A percentile compares a stretch with the other conserved stretches of the same genome.
phyloP scores from a whole-genome alignment of 257 asterid genomes.

The Penstemon davidsonii region DNA sequence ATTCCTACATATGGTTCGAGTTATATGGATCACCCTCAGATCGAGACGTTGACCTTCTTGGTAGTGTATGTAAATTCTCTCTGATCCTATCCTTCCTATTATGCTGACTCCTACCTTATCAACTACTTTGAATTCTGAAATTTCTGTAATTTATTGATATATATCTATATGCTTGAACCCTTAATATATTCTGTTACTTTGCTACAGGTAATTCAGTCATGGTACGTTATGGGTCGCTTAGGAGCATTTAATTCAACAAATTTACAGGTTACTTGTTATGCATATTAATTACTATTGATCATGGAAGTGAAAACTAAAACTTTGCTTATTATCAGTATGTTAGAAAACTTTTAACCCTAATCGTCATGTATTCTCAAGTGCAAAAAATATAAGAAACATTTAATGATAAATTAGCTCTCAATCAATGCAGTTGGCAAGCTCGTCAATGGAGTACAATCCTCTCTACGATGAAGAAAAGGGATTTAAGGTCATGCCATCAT shows the following conservation, averaged over 20 bases:
- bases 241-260: slow-evolving; percentile 87
- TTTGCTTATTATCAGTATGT: not conserved
- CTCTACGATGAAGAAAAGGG: slow-evolving; percentile 85
- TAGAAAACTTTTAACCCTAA: not conserved
- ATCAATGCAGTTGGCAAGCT: slow-evolving; percentile 62
- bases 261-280: slow-evolving; percentile 60
- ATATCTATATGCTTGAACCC: slow-evolving; percentile 7
- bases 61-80: slow-evolving; percentile 69
- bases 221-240: slow-evolving; percentile 97
- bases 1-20: slow-evolving; percentile 92
- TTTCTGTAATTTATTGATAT: slow-evolving; percentile 3
- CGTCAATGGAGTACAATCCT: slow-evolving; percentile 80
- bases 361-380: slow-evolving; percentile 3
- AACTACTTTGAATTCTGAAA: slow-evolving; percentile 3
- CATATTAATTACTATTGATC: not conserved
- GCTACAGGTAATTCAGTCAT: slow-evolving; percentile 83
- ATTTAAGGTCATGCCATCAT: slow-evolving; percentile 79
- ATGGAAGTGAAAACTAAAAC: not conserved
- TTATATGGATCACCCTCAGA: slow-evolving; percentile 88
- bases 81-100: slow-evolving; percentile 15
- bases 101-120: slow-evolving; percentile 5
- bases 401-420: slow-evolving; percentile 14
- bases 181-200: slow-evolving; percentile 16
- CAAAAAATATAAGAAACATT: not conserved
- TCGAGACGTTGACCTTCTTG: slow-evolving; percentile 89